Evolutionary conservation across 2,329 filamentous ascomycete species (phyloP), one percentile per base, ranked within the genome.

Genomic region (Lecanicillium sp.): DNA sequence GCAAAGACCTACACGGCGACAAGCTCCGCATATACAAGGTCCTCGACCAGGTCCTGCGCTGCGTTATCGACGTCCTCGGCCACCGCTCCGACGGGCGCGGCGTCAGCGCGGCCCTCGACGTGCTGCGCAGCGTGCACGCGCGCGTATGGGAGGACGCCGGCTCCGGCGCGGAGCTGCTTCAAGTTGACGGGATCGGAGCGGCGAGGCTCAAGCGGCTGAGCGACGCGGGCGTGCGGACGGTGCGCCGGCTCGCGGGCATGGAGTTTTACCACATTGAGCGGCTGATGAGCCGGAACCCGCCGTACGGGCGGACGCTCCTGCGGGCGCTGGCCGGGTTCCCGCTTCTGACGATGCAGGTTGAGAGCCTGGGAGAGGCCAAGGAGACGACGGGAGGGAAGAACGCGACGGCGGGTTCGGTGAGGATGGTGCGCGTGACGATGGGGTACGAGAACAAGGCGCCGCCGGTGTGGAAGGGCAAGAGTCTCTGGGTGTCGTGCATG

Each of bases 111-210:
- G 85, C 85, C 5, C 74, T 97, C 2, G 86, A 91, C 58, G 75
- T 97, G 5, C 77, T 85, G 40, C 77, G 91, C 49, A 89, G 87
- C 54, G 68, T 97, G 44, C 77, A 80, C 19, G 86, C 90, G 2
- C 79, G 77, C 1, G 72, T 74, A 1, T 95, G 90, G 93, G 93
- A 98, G 58, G 82, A 86, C 27, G 86, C 83, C 2, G 83, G 86
- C 27, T 86, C 83, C 2, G 79, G 87, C 0, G 73, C 85, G 19
- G 87, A 96, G 55, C 77, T 98, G 59, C 85, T 86, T 51, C 91
- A 97, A 62, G 75, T 98, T 2, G 81, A 87, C 0, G 78, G 82
- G 3, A 78, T 97, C 52, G 93, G 93, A 0, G 71, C 81, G 4
- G 87, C 83, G 1, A 78, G 79, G n/a, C 81, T 87, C 54, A 78